These are phyloP conservation scores for Aphanomyces astaci DNA, from an alignment of 352 stramenopile species.

Conservation along the genomic window DNA sequence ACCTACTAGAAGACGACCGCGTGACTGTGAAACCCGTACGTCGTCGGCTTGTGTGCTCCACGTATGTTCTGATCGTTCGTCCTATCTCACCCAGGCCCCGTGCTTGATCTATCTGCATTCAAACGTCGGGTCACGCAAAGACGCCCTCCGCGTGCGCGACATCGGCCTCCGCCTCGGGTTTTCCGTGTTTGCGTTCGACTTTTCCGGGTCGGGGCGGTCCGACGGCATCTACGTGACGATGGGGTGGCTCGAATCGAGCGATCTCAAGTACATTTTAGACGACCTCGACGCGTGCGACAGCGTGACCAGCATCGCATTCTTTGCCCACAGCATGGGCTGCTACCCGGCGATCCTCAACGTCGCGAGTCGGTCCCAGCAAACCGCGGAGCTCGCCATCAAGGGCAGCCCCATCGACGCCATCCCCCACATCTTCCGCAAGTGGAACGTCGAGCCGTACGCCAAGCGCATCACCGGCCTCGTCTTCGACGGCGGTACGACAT, in stretches of 20 bases:
- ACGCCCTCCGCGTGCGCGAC: conserved; percentile 58
- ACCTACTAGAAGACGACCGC: conserved; percentile 34
- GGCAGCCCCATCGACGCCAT: conserved; percentile 37
- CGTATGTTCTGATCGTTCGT: background rate
- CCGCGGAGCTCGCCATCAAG: conserved; percentile 45
- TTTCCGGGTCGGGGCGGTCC: conserved; percentile 60
- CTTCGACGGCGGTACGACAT: conserved; percentile 54
- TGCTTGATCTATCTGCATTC: conserved; percentile 78
- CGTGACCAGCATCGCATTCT: conserved; percentile 57
- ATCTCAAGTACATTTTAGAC: conserved; percentile 64
- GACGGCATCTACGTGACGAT: conserved; percentile 82
- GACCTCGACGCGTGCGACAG: conserved; percentile 39
- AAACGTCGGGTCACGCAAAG: conserved; percentile 69
- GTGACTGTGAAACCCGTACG: conserved; percentile 11
- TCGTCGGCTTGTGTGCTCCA: background rate
- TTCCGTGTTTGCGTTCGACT: conserved; percentile 78
- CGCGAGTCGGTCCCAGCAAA: conserved; percentile 40
- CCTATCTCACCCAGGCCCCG: conserved; percentile 28
- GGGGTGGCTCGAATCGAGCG: conserved; percentile 72
- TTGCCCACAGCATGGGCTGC: conserved; percentile 75
- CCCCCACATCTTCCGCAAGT: conserved; percentile 40
- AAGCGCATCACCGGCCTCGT: conserved; percentile 69
- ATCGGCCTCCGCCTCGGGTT: conserved; percentile 55
- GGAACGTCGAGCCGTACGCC: conserved; percentile 32
- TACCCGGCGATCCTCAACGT: conserved; percentile 77